Evolutionary conservation across 495 filamentous ascomycete species (phyloP), one percentile per base, ranked within the genome.

Genomic region (Penicillium herquei): DNA sequence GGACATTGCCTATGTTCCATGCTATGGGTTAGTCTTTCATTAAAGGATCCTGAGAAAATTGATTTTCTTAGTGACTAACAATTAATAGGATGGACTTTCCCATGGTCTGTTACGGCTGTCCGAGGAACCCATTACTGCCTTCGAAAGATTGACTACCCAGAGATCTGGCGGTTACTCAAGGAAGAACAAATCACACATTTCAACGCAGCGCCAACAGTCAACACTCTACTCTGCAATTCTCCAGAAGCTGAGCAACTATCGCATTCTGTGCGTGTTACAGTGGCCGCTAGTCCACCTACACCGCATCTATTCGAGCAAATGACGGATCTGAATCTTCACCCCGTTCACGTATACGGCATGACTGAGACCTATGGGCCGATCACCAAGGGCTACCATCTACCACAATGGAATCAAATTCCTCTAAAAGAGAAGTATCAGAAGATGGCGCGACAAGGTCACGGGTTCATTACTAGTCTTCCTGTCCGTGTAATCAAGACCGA

Each of bases 291-390:
- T 56, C 94, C 94, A 13, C 94, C 94, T 2, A 91, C 90, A 1
- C 83, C 89, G 6, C 86, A 91, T 67, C 80, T 98, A 3, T 97
- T 98, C 57, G 87, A 95, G 72, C 85, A 89, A 67, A 98, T 98
- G 94, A 88, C 84, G 6, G 73, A 81, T 17, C 72, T 98, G 11
- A 98, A 98, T 61, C 80, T 98, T 40, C 78, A 87, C 39, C 95
- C 94, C 1, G 92, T 98, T 10, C 94, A 98, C 69, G 90, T 95
- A 8, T 98, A 98, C 69, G 94, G 94, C 10, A 70, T 98, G 70
- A 96, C 93, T 1, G 92, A 97, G 71, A 96, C 92, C 1, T 98
- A 98, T 62, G 94, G 94, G 0, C 94, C 94, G 9, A 95, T 97
- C 52, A 98, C 93, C 12, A 95, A 94, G 64, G 89, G 91, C 3